Evolutionary conservation across 2,329 filamentous ascomycete species (phyloP).

Genomic region (Diplocarpon rosae): DNA sequence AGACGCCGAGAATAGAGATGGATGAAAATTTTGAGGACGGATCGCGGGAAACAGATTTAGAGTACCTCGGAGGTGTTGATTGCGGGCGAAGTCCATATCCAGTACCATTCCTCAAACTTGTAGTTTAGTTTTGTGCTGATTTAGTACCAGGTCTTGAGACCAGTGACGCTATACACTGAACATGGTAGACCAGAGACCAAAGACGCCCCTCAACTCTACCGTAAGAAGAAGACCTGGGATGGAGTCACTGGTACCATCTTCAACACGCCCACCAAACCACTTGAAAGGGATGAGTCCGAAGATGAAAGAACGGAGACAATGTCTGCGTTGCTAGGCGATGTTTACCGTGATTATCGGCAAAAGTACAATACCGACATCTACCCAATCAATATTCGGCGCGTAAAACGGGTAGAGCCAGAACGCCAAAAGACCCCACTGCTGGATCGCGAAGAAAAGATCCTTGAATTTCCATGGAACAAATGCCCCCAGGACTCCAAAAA

Average conservation of each 20-base stretch:
- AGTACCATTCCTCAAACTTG: slow-evolving; percentile 7
- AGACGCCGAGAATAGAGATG: slow-evolving; percentile 13
- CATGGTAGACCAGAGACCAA: not conserved
- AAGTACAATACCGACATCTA: slow-evolving; percentile 11
- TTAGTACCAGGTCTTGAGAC: slow-evolving; percentile 12
- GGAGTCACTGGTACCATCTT: slow-evolving; percentile 22
- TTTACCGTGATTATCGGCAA: not conserved
- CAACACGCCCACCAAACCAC: slow-evolving; percentile 20
- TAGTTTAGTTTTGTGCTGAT: not conserved
- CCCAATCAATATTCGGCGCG: slow-evolving; percentile 23
- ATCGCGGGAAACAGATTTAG: slow-evolving; percentile 5
- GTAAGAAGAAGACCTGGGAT: slow-evolving; percentile 22
- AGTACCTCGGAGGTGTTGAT: slow-evolving; percentile 23
- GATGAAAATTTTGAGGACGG: slow-evolving; percentile 14
- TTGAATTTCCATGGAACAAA: slow-evolving; percentile 9
- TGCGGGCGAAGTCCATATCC: slow-evolving; percentile 23
- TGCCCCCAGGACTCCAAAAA: slow-evolving; percentile 1
- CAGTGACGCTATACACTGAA: slow-evolving; percentile 12
- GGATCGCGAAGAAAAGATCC: not conserved
- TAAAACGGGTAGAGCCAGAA: not conserved
- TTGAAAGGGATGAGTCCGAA: not conserved
- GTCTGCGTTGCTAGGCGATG: slow-evolving; percentile 6
- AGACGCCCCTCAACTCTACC: not conserved
- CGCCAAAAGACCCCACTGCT: not conserved
- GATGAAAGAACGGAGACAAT: slow-evolving; percentile 6